Conservation (phyloP, 805 yeast species). For the Spathaspora passalidarum region DNA sequence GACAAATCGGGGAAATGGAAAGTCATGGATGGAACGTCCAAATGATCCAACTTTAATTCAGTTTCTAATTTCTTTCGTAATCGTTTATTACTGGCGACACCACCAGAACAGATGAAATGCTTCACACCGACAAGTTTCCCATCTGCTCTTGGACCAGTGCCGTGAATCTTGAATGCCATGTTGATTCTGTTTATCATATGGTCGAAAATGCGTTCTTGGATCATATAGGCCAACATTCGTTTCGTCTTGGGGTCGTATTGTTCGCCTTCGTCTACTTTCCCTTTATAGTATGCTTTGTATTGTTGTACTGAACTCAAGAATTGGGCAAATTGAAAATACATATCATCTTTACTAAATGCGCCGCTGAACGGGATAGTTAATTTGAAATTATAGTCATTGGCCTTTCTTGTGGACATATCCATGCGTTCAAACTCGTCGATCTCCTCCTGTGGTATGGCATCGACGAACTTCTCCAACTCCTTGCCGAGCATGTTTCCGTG, state of each 20-base stretch:
- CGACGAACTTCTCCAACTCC: constrained; percentile 63
- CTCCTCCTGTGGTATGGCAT: constrained; percentile 27
- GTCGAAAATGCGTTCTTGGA: constrained; percentile 65
- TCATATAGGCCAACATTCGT: constrained; percentile 51
- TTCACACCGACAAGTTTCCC: constrained; percentile 41
- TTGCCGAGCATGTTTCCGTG: constrained; percentile 83
- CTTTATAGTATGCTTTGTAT: constrained; percentile 11
- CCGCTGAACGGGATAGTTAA: constrained; percentile 28
- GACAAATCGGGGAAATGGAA: constrained; percentile 67
- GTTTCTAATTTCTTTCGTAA: constrained; percentile 48
- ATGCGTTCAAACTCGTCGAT: constrained; percentile 17
- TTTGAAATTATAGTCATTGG: constrained; percentile 23
- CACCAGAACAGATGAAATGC: constrained; percentile 84
- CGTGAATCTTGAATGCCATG: constrained; percentile 43
- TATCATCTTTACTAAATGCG: constrained; percentile 18
- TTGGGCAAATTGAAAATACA: constrained; percentile 72
- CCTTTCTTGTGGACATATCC: constrained; percentile 15
- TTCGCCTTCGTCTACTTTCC: constrained; percentile 10
- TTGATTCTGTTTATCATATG: constrained; percentile 69
- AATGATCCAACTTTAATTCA: constrained; percentile 26
- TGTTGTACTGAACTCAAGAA: constrained; percentile 56
- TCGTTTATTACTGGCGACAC: constrained; percentile 77
- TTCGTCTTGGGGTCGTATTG: constrained; percentile 25
- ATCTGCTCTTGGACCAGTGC: constrained; percentile 22
- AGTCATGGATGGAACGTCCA: constrained; percentile 3